These are phyloP conservation scores for Venturia pyrina DNA, from an alignment of 2,329 filamentous ascomycete genomes.

Conservation along the genomic window DNA sequence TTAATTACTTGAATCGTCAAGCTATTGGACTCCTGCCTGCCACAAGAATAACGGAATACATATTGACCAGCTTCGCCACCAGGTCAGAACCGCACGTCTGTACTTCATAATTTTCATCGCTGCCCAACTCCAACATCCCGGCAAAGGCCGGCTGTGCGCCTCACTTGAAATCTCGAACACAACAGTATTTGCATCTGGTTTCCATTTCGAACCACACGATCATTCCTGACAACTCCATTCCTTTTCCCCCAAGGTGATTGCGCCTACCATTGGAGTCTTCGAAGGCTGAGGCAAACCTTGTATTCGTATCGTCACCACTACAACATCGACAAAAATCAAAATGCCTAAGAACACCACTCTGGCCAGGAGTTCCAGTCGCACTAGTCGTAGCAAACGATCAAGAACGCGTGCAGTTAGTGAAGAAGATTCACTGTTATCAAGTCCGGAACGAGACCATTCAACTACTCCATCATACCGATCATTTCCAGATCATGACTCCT, in stretches of 20 bases:
- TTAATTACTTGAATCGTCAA: not conserved
- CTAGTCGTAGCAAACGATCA: not conserved
- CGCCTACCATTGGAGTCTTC: not conserved
- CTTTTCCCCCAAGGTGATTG: not conserved
- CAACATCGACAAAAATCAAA: not conserved
- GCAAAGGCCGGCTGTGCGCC: not conserved
- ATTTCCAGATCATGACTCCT: slow-evolving; percentile 9
- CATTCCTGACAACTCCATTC: not conserved
- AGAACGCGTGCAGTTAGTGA: slow-evolving; percentile 2
- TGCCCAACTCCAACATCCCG: not conserved
- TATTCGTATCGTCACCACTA: not conserved
- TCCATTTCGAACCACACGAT: not conserved
- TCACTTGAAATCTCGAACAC: not conserved
- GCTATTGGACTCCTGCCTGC: not conserved
- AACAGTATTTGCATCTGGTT: not conserved
- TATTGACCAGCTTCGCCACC: not conserved
- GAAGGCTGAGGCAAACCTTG: not conserved
- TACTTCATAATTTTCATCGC: not conserved
- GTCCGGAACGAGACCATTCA: slow-evolving; percentile 1
- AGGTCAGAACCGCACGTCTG: not conserved
- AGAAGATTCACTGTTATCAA: slow-evolving; percentile 4
- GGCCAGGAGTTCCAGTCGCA: not conserved
- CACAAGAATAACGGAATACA: not conserved
- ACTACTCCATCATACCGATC: slow-evolving; percentile 9
- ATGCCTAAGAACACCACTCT: not conserved